Percentiles rank a stretch among this genome's conserved stretches.
Evolutionary conservation across 2,329 filamentous ascomycete species (phyloP).

Genomic region (Trichoderma oligosporum): DNA sequence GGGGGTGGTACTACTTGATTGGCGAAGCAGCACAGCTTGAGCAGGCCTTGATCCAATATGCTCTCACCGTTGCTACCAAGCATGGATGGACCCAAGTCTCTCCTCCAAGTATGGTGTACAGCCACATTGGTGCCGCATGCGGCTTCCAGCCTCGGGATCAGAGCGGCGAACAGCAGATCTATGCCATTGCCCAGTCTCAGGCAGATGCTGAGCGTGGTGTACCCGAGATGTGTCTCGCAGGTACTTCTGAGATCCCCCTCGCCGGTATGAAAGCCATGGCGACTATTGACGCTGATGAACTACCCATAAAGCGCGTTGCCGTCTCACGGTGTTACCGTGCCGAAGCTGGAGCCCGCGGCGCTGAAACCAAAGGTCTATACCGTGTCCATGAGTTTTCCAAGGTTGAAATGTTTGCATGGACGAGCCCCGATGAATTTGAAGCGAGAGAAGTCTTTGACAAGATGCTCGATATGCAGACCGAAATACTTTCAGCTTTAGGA

Average conservation of each 20-base stretch:
- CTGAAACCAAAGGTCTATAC: constrained; percentile 90
- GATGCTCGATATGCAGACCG: constrained; percentile 80
- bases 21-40: constrained; percentile 91
- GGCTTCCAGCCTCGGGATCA: constrained; percentile 92
- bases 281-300: constrained; percentile 58
- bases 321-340: constrained; percentile 92
- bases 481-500: constrained; percentile 72
- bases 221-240: constrained; percentile 72
- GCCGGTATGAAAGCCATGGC: constrained; percentile 82
- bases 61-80: constrained; percentile 66
- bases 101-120: constrained; percentile 87
- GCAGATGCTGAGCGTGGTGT: constrained; percentile 59
- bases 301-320: constrained; percentile 78
- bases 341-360: constrained; percentile 85
- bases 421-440: constrained; percentile 50
- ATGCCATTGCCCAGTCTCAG: constrained; percentile 65
- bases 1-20: constrained; percentile 97
- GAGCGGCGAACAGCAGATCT: constrained; percentile 88
- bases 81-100: constrained; percentile 76
- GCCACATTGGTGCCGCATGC: constrained; percentile 83
- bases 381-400: constrained; percentile 98
- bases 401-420: constrained; percentile 97
- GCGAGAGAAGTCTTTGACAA: constrained; percentile 69
- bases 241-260: constrained; percentile 91
- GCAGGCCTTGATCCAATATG: constrained; percentile 86